Base-by-base conservation (phyloP, 2,329 filamentous ascomycete genomes). In the Colletotrichum shisoi region DNA sequence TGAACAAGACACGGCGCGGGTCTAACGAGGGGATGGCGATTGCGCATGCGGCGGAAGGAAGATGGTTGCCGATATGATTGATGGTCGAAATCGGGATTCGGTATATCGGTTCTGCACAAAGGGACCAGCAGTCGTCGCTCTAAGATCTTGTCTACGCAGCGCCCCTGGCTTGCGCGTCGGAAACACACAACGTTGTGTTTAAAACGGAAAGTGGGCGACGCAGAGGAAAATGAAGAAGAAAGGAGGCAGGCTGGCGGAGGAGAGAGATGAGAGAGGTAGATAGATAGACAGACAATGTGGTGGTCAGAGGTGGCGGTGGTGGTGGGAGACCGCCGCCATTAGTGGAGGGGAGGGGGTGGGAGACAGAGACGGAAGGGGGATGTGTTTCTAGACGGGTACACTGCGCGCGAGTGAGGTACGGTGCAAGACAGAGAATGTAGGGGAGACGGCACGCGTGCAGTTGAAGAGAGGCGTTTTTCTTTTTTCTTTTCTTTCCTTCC, bases 21-120 rank as follows among this genome's bases (percentile, higher is more conserved):
- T 45, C 21, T 64, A 59, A 56, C 34, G 64, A 64, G 52, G 40
- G 54, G 37, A 51, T 39, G 49, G 46, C 42, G 49, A 58, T 39
- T 44, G 64, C 48, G 63, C 63, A 67, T 48, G 63, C 60, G 49
- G 60, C 27, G 54, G 57, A 62, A 66, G 58, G 44, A 45, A 63
- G 19, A 19, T 12, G 31, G 49, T 11, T 12, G 49, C n/a, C 9
- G 19, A 37, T 39, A 24, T 15, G 8, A 31, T 42, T 27, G 53
- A 64, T 34, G 61, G 58, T 40, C 4, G 15, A 46, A 44, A 51
- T 37, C 31, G 40, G 51, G 37, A 21, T 34, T 49, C n/a, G 58
- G 58, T 57, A 31, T 42, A 13, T 63, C 45, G 54, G 37, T 44
- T 44, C 61, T 67, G 49, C 42, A 60, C 42, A 40, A 39, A 60